These are phyloP conservation scores for Metroxylon sagu DNA, from an alignment of 176 grass and related monocot genomes.

Conservation along the genomic window DNA sequence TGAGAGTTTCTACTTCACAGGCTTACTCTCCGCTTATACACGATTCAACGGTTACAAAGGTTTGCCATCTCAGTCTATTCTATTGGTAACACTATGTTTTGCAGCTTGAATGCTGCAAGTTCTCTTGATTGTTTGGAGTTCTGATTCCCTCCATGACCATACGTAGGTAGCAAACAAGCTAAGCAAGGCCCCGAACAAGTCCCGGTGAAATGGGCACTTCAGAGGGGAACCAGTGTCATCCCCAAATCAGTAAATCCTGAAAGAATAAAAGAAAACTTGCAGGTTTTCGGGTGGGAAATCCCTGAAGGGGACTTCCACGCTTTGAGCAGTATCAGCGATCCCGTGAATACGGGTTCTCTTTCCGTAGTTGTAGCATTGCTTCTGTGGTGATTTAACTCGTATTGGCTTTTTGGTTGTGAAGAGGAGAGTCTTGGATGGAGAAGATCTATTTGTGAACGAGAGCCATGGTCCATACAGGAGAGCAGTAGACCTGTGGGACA, in stretches of 20 bases:
- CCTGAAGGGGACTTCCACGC: slow-evolving; percentile 51
- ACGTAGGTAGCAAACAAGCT: slow-evolving; percentile 58
- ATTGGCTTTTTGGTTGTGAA: slow-evolving; percentile 13
- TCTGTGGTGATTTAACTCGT: neutral
- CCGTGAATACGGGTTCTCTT: slow-evolving; percentile 20
- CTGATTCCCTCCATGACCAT: neutral
- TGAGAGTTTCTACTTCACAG: slow-evolving; percentile 16
- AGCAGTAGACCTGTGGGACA: slow-evolving; percentile 51
- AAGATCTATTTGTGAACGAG: slow-evolving; percentile 69
- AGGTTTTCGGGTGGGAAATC: slow-evolving; percentile 69
- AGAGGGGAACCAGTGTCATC: slow-evolving; percentile 67
- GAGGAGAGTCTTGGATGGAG: slow-evolving; percentile 57
- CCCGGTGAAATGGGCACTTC: slow-evolving; percentile 61
- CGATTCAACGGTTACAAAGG: slow-evolving; percentile 38
- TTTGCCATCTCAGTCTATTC: slow-evolving; percentile 2
- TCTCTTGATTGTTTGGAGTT: too few species aligned
- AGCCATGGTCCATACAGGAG: slow-evolving; percentile 55
- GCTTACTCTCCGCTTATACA: slow-evolving; percentile 66
- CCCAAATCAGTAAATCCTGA: slow-evolving; percentile 71
- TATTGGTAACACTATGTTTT: too few species aligned
- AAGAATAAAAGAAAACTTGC: slow-evolving; percentile 66
- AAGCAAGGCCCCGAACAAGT: slow-evolving; percentile 62
- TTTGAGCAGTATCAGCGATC: slow-evolving; percentile 66
- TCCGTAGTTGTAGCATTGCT: neutral
- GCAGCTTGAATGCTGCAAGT: too few species aligned